Conservation (phyloP, 2,329 filamentous ascomycete species). For the Leptoxyphium fumago region DNA sequence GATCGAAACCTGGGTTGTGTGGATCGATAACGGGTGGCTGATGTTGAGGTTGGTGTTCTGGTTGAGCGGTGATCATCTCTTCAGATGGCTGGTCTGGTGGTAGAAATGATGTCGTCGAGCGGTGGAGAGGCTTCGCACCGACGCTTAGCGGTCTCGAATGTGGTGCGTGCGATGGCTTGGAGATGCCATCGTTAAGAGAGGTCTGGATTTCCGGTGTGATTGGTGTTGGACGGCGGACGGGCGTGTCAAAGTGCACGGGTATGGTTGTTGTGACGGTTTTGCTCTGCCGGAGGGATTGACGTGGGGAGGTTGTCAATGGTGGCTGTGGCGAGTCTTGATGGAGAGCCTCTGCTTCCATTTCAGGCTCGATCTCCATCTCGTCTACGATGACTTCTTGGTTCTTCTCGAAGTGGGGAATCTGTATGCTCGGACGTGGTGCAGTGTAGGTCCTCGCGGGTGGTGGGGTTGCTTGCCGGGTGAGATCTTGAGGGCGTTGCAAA, state of each 20-base stretch:
- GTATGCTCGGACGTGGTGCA: neutral
- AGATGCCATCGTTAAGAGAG: neutral
- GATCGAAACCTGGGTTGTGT: conserved; percentile 22
- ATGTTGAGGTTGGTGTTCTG: neutral
- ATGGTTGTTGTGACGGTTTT: conserved; percentile 35
- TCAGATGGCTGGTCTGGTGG: conserved; percentile 19
- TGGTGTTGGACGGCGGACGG: conserved; percentile 16
- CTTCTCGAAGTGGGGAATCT: neutral
- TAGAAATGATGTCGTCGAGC: conserved; percentile 15
- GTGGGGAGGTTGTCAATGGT: conserved; percentile 8
- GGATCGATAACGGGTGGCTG: neutral
- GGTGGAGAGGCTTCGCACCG: conserved; percentile 12
- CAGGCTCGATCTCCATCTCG: conserved; percentile 5
- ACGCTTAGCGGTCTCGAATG: conserved; percentile 14
- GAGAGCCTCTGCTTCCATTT: conserved; percentile 2
- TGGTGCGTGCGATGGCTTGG: conserved; percentile 8
- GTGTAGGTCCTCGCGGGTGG: conserved; percentile 1
- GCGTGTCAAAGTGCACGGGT: conserved; percentile 30
- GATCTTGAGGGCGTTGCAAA: conserved; percentile 1
- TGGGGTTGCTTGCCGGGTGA: neutral
- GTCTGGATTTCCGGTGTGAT: conserved; percentile 1
- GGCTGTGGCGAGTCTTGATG: conserved; percentile 12
- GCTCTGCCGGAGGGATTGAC: conserved; percentile 22
- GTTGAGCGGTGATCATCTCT: conserved; percentile 17
- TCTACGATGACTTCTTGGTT: neutral